Base-by-base conservation (phyloP, 1,139 yeast genomes). In the Yamadazyma aaseri region DNA sequence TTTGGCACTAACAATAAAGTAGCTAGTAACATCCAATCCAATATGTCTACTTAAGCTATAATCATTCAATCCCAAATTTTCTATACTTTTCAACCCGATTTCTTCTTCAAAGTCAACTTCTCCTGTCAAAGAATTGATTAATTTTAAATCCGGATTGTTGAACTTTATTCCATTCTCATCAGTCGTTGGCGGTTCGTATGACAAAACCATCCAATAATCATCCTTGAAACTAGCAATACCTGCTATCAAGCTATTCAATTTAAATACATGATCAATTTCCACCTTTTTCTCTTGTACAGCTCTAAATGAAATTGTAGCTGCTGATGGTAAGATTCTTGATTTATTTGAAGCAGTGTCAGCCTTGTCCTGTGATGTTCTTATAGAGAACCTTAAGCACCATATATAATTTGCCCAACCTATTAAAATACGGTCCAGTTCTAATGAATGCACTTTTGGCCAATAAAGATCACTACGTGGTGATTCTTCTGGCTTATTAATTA, bases 81-180 rank as follows among this genome's bases (percentile, higher is more conserved):
- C 71, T 31, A 68, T 75, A 30, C 77, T 75, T 34, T 72, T 74
- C 38, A 89, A 60, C 0, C 85, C 79, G 6, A 92, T 70, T 50
- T 84, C 95, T 56, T 92, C 97, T 25, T 83, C 90, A 40, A 85
- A 81, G n/a, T 76, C 71, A 35, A 86, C 95, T 38, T 78, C 84
- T 5, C 94, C 89, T 7, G 79, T 75, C 2, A 66, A 53, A 3
- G 81, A 66, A 50, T 83, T 82, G 14, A 86, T 61, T 5, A 90
- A 65, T 42, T 82, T 76, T 18, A 92, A 58, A 43, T 89, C 96
- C 0, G 97, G 96, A 38, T 60, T 53, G 26, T 53, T 45, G 35
- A 51, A 63, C 2, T 20, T 32, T 4, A 76, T 64, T 28, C 52
- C 58, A 3, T 56, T 59, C 4, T 50, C 54, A 12, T 20, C 26